Base-by-base conservation (phyloP, 768 basidiomycete species). In the Leccinum fibrillosum region DNA sequence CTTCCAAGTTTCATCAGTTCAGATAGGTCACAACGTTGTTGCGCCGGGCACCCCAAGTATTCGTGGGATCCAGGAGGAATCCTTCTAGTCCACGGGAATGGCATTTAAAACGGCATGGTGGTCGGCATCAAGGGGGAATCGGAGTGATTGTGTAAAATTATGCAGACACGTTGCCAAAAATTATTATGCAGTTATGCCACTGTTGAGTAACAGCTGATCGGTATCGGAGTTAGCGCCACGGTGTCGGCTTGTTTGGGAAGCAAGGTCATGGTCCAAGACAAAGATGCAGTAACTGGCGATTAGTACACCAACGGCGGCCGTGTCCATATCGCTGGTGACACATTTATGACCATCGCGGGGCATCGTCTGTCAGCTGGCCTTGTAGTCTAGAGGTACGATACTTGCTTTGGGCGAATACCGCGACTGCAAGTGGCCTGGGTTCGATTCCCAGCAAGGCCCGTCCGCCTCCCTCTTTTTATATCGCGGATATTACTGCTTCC, bases 361-460 rank as follows among this genome's bases (percentile, higher is more conserved):
- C 25, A 21, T 23, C 4, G 25, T 15, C 10, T 5, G 10, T 23
- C 12, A 54, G 10, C 19, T 1, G 68, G 68, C 69, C 69, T 72
- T 72, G 68, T 69, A 65, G 68, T 72, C 68, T 70, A 72, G 68
- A 72, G 68, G 68, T 69, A 69, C 69, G 70, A 69, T 72, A 69
- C 70, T 69, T 69, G 69, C 69, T 72, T 69, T 69, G 70, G 68
- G 68, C 45, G 13, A 9, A 25, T 21, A 6, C 32, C 42, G 47
- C 54, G 19, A 64, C 52, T 63, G 61, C 65, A 65, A 68, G 69
- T 72, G 47, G 28, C 51, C 51, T 63, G 60, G 61, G 66, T 64
- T 62, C 63, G 56, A 65, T 61, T 67, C 58, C 57, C 64, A 58
- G 50, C 50, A 52, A 52, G 50, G 50, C 50, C 50, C 50, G 26